These are phyloP conservation scores for Podospora fimiseda DNA, from an alignment of 495 filamentous ascomycete species.

Conservation along the genomic window DNA sequence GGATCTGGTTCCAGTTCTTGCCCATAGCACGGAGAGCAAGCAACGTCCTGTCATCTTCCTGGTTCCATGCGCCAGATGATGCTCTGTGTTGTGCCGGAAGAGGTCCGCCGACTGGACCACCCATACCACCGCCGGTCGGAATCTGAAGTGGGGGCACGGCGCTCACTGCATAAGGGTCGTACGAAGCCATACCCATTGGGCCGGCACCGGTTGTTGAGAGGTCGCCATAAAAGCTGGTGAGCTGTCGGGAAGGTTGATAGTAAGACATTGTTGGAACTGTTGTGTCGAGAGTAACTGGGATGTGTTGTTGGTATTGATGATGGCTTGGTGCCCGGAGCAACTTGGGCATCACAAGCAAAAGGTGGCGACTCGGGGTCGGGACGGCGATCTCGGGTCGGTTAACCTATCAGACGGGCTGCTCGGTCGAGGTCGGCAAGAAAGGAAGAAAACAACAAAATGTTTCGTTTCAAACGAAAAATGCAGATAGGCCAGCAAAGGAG, in stretches of 20 bases:
- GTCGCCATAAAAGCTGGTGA: conserved; percentile 24
- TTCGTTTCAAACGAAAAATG: conserved; percentile 47
- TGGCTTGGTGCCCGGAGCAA: conserved; percentile 26
- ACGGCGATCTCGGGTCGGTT: background rate
- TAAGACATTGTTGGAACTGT: conserved; percentile 24
- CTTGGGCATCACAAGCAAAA: conserved; percentile 26
- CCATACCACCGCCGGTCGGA: conserved; percentile 24
- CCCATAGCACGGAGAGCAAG: conserved; percentile 55
- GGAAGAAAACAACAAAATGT: conserved; percentile 10
- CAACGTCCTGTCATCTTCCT: conserved; percentile 57
- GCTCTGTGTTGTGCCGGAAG: conserved; percentile 41
- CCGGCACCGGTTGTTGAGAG: conserved; percentile 20
- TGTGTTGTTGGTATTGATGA: conserved; percentile 25
- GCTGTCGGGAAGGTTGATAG: conserved; percentile 21
- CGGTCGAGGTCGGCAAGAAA: conserved; percentile 10
- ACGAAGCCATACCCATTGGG: conserved; percentile 21
- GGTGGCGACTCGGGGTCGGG: background rate
- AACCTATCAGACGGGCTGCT: conserved; percentile 8
- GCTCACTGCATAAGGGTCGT: conserved; percentile 36
- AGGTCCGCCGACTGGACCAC: conserved; percentile 24
- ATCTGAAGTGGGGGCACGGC: conserved; percentile 31
- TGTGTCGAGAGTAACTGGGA: conserved; percentile 17
- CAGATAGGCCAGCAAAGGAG: conserved; percentile 27
- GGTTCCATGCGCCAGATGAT: conserved; percentile 55
- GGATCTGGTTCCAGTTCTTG: conserved; percentile 68